These are phyloP conservation scores for Phytophthora macrochlamydospora DNA, from an alignment of 352 stramenopile genomes.

Conservation along the genomic window DNA sequence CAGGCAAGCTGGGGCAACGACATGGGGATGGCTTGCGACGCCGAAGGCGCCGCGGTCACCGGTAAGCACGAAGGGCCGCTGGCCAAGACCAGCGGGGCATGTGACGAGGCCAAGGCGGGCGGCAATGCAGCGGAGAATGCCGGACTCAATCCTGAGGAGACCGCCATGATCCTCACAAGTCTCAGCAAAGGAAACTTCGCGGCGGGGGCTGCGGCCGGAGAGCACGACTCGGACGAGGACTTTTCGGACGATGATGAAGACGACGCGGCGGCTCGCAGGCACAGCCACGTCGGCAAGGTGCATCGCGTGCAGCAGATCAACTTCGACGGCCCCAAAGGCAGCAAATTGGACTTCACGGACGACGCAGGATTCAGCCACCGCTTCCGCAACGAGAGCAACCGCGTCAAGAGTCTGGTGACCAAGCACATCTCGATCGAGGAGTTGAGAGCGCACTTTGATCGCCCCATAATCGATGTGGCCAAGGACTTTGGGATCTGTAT, in stretches of 20 bases:
- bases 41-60: conserved; percentile 44
- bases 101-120: conserved; percentile 21
- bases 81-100: conserved; percentile 19
- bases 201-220: neutral
- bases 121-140: conserved; percentile 4
- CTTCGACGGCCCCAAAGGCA: conserved; percentile 72
- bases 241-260: conserved; percentile 51
- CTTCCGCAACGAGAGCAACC: conserved; percentile 86
- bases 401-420: conserved; percentile 86
- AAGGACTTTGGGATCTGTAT: conserved; percentile 92
- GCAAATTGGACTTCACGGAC: conserved; percentile 78
- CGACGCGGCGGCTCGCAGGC: conserved; percentile 19
- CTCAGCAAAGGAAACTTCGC: conserved; percentile 68
- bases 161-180: conserved; percentile 86
- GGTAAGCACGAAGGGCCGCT: conserved; percentile 23
- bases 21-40: conserved; percentile 77
- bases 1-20: conserved; percentile 25
- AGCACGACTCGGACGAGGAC: conserved; percentile 44
- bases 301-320: conserved; percentile 73
- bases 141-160: conserved; percentile 76
- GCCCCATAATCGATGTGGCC: conserved; percentile 88
- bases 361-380: conserved; percentile 76
- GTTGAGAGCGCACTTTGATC: conserved; percentile 84
- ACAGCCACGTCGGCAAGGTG: conserved; percentile 33
- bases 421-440: conserved; percentile 91